Evolutionary conservation across 257 asterid genomes (phyloP), one percentile per base, ranked within the genome.

Genomic region (Osmanthus fragrans): DNA sequence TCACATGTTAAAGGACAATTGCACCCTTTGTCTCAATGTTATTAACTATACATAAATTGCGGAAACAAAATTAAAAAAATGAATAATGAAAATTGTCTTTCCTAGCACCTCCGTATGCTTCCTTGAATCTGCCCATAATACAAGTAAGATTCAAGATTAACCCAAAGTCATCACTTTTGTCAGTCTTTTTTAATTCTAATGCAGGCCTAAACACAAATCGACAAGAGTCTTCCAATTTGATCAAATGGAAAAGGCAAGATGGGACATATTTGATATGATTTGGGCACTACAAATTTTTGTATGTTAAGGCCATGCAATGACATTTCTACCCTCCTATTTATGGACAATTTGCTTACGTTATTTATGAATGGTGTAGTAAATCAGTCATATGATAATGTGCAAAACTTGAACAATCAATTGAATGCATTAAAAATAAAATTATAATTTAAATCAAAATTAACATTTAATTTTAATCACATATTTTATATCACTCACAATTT

Each of bases 91-190:
- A 37, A 7, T 37, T 10, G 78, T 74, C 84, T 81, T 85, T 82
- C 80, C 63, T 32, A 7, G 33, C 65, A 47, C 79, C 70, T 39
- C 72, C 36, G 15, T 47, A 15, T 70, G 79, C 56, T 67, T 58
- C 39, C 32, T 74, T 81, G 91, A 84, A 89, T 74, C 60, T 77
- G 75, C 70, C 82, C 18, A 0, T 7, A 42, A 83, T 77, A 16
- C 64, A 49, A 18, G 82, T 51, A 11, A 82, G 78, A 63, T 86
- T 86, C 88, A 83, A 72, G 18, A 34, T 29, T n/a, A 21, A 4
- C 37, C 32, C 19, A 64, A 42, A 54, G 32, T 1, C 21, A 16
- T 15, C 58, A 37, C 32, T 51, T 47, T 47, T 25, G 72, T 18
- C 60, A 32, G 70, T 49, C 32, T 34, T 25, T 9, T 60, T 63